These are phyloP conservation scores for Lipomyces anomalus DNA, from an alignment of 805 yeast genomes.

Conservation along the genomic window DNA sequence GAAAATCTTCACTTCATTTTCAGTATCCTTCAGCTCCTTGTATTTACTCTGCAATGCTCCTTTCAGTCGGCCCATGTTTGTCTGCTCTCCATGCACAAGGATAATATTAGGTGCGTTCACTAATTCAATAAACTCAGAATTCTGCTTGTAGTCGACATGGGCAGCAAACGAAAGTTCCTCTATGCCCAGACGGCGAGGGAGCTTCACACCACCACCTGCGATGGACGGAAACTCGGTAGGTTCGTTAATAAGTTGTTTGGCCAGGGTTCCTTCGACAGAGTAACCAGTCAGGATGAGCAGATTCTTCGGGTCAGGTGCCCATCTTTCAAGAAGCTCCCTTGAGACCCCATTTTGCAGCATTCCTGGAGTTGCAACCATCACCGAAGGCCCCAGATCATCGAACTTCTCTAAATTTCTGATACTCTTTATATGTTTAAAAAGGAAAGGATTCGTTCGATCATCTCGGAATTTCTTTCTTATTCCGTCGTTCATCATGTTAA, in stretches of 20 bases:
- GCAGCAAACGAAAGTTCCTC: conserved; percentile 99
- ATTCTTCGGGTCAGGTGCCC: conserved; percentile 97
- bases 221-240: conserved; percentile 86
- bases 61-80: conserved; percentile 97
- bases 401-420: conserved; percentile 74
- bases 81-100: conserved; percentile 93
- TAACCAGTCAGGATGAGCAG: conserved; percentile 89
- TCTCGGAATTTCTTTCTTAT: conserved; percentile 71
- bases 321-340: conserved; percentile 80
- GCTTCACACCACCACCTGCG: conserved; percentile 42
- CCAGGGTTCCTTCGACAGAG: conserved; percentile 98
- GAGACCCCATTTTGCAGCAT: conserved; percentile 97
- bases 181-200: conserved; percentile 79
- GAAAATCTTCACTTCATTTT: conserved; percentile 81
- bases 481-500: conserved; percentile 94
- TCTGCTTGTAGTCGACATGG: conserved; percentile 94
- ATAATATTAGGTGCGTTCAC: conserved; percentile 78
- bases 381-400: conserved; percentile 93
- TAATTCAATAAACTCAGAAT: conserved; percentile 80
- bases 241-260: conserved; percentile 78
- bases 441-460: conserved; percentile 81
- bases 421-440: conserved; percentile 77
- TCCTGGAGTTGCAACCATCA: conserved; percentile 95
- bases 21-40: conserved; percentile 72
- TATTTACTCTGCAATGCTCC: conserved; percentile 88